Evolutionary conservation across 495 filamentous ascomycete species (phyloP), one percentile per base, ranked within the genome.

Genomic region (Paragyromitra xinjiangensis): DNA sequence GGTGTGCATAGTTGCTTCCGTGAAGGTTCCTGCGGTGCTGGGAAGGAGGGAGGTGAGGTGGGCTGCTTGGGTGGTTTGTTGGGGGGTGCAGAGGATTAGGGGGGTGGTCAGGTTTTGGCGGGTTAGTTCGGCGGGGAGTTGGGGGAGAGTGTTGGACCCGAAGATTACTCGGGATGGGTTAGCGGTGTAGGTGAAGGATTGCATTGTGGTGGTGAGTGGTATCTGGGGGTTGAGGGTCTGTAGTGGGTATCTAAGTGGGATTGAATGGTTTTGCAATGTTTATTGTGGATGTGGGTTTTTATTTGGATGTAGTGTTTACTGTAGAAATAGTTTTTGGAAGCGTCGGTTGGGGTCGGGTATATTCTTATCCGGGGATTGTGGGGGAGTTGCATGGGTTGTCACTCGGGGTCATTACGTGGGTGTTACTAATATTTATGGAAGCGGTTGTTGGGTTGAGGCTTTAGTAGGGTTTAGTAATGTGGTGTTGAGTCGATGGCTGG

Each of bases 1-100:
- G 1, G 90, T 92, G 82, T 92, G 89, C 90, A 91, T 92, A 7
- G 89, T 89, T 0, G 89, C 90, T 69, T 90, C 86, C 8, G 84
- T 84, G 83, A 91, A 92, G 61, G 89, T 85, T 2, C 90, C 89
- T 1, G 87, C 87, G 6, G 88, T 83, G 56, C 85, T 84, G 8
- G 73, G 29, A 51, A 77, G 73, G 2, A 77, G 67, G 0, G 34
- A 5, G 8, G 58, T 90, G 84, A 19, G 75, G 65, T 69, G 87
- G 85, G n/a, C 12, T 3, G 87, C 88, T 56, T 89, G 88, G 50
- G 81, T 73, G 48, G 86, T 78, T 78, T 91, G 90, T 67, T 87
- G 85, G 0, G 88, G 87, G 24, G 89, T 90, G 34, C 86, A 89
- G 6, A 92, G 87, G 19, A 92, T 84, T 58, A 91, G 79, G 4